Evolutionary conservation across 441 rosid species (phyloP).

Genomic region (Aleurites moluccanus): DNA sequence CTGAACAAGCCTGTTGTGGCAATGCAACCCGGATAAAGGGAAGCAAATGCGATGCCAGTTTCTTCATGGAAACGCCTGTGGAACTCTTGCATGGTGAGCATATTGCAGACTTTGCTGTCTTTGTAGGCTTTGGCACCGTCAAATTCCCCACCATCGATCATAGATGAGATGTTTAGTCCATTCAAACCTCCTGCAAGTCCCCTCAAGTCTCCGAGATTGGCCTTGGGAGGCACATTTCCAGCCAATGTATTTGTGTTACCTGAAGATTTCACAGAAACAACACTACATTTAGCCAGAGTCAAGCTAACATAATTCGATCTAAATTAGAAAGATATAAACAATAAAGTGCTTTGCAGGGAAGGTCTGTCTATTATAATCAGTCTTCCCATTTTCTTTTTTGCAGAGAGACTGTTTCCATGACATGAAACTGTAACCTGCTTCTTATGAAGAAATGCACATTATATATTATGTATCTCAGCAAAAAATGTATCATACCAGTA

Average conservation of each 20-base stretch:
- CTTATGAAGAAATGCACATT: not conserved
- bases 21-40: constrained; percentile 73
- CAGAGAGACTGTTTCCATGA: too few relatives aligned
- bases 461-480: not conserved
- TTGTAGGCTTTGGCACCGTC: constrained; percentile 75
- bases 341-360: too few relatives aligned
- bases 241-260: constrained; percentile 68
- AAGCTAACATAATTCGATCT: not conserved
- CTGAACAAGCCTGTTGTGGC: constrained; percentile 70
- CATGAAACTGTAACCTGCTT: too few relatives aligned
- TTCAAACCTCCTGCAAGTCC: constrained; percentile 59
- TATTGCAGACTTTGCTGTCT: constrained; percentile 79
- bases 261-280: constrained; percentile 20
- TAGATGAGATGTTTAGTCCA: constrained; percentile 52
- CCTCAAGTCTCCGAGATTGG: constrained; percentile 65
- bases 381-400: too few relatives aligned
- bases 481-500: constrained; percentile 40
- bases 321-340: not conserved
- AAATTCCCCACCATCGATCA: constrained; percentile 63
- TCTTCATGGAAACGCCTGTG: constrained; percentile 67
- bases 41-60: constrained; percentile 56
- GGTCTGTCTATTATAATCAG: too few relatives aligned
- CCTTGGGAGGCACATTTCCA: constrained; percentile 66
- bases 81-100: constrained; percentile 70
- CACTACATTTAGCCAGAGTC: constrained; percentile 12